These are phyloP conservation scores for Trichophyton rubrum DNA, from an alignment of 2,329 filamentous ascomycete genomes.

Conservation along the genomic window DNA sequence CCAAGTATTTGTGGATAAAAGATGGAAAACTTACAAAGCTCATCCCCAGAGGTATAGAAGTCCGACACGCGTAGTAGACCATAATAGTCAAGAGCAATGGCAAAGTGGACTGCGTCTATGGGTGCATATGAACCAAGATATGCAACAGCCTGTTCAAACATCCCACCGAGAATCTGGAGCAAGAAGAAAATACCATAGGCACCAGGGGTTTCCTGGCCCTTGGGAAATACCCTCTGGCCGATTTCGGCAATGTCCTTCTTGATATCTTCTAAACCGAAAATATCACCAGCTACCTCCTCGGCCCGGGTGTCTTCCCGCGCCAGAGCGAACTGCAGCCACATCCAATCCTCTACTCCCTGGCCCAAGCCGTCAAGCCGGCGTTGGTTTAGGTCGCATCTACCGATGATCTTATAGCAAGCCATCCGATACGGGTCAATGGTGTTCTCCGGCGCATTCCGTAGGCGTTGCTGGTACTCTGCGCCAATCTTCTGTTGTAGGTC, in stretches of 20 bases:
- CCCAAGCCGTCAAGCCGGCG: conserved; percentile 46
- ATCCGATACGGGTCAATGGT: conserved; percentile 89
- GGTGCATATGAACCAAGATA: conserved; percentile 89
- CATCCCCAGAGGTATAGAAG: conserved; percentile 59
- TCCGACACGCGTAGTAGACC: conserved; percentile 79
- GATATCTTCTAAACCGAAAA: conserved; percentile 54
- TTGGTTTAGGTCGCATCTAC: conserved; percentile 53
- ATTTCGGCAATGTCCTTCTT: conserved; percentile 76
- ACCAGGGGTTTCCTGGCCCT: conserved; percentile 63
- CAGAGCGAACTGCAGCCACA: conserved; percentile 53
- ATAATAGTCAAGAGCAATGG: conserved; percentile 77
- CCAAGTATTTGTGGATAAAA: neutral
- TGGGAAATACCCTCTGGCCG: conserved; percentile 79
- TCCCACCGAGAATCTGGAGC: conserved; percentile 74
- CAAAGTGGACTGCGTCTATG: conserved; percentile 88
- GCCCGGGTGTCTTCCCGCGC: conserved; percentile 49
- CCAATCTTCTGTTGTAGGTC: conserved; percentile 78
- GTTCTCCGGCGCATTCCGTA: conserved; percentile 71
- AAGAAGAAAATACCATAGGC: conserved; percentile 88
- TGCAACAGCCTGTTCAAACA: conserved; percentile 86
- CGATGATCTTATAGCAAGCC: conserved; percentile 96
- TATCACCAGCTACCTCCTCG: conserved; percentile 50
- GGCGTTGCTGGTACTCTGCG: conserved; percentile 76
- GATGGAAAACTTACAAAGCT: conserved; percentile 40
- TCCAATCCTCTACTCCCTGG: conserved; percentile 53